Evolutionary conservation across 768 basidiomycete species (phyloP).

Genomic region (Mycena belliarum): DNA sequence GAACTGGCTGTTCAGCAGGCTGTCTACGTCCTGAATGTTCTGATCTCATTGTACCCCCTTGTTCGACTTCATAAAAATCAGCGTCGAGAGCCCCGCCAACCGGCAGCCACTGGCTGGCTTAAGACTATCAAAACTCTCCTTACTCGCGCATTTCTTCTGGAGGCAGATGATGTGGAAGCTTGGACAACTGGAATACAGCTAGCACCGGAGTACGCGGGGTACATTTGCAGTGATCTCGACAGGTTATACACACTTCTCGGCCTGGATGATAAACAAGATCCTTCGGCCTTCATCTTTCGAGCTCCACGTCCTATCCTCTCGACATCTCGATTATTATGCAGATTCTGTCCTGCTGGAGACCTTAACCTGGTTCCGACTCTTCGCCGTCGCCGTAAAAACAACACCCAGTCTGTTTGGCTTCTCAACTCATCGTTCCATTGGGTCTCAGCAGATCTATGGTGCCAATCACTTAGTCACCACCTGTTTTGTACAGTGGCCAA

Average conservation of each 20-base stretch:
- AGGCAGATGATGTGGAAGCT: not conserved
- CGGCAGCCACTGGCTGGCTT: conserved; percentile 2
- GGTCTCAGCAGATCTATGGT: conserved; percentile 6
- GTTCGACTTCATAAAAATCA: conserved; percentile 6
- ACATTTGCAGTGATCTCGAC: conserved; percentile 5
- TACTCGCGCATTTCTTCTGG: not conserved
- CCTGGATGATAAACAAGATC: not conserved
- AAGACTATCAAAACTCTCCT: not conserved
- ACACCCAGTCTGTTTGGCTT: conserved; percentile 1
- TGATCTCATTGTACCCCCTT: conserved; percentile 5
- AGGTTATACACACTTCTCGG: not conserved
- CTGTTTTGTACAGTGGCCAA: too few species aligned
- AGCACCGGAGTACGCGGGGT: not conserved
- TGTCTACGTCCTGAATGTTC: conserved; percentile 1
- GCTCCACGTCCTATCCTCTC: not conserved
- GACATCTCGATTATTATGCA: not conserved
- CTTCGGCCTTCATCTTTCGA: not conserved
- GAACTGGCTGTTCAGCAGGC: conserved; percentile 8
- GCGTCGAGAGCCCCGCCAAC: not conserved
- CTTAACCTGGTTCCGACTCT: not conserved
- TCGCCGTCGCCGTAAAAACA: not conserved
- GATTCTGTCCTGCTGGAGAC: not conserved
- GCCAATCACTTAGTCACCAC: too few species aligned
- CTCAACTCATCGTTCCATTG: conserved; percentile 2
- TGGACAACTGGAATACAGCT: not conserved